Evolutionary conservation across 495 filamentous ascomycete genomes (phyloP).

Genomic region (Aspergillus biplanus): DNA sequence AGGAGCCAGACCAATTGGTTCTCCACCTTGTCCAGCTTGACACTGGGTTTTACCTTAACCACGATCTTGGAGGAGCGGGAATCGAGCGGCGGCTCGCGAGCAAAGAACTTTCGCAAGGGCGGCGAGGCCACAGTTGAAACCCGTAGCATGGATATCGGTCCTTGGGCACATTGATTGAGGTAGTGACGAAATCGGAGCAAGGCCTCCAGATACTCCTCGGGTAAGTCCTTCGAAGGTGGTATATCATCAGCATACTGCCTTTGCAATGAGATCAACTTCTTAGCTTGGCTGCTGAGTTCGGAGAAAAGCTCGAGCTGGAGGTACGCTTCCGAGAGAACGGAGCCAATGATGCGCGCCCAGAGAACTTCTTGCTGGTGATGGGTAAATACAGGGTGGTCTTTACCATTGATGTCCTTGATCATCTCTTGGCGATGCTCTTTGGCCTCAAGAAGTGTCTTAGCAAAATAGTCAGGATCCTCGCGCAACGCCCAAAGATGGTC

Average conservation of each 20-base stretch:
- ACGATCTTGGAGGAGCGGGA: conserved; percentile 14
- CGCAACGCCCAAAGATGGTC: conserved; percentile 57
- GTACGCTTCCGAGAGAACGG: conserved; percentile 32
- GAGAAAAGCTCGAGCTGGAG: conserved; percentile 11
- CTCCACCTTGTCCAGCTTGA: conserved; percentile 14
- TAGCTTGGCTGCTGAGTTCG: conserved; percentile 35
- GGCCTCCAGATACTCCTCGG: conserved; percentile 36
- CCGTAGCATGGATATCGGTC: conserved; percentile 29
- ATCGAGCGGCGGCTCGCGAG: conserved; percentile 22
- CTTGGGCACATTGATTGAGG: conserved; percentile 31
- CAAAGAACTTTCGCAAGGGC: conserved; percentile 37
- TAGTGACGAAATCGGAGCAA: conserved; percentile 38
- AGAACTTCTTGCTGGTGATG: conserved; percentile 22
- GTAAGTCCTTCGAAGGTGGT: conserved; percentile 35
- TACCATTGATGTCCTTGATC: conserved; percentile 34
- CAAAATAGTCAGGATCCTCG: conserved; percentile 61
- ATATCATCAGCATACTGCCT: conserved; percentile 33
- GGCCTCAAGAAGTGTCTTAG: conserved; percentile 29
- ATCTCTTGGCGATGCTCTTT: conserved; percentile 47
- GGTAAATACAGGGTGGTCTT: conserved; percentile 31
- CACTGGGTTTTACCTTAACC: not conserved
- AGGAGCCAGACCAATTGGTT: conserved; percentile 41
- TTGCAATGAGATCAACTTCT: conserved; percentile 30
- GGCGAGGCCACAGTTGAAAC: conserved; percentile 33
- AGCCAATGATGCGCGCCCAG: conserved; percentile 37